Base-by-base conservation (phyloP, 164 flowering plant species). In the Vitis rupestris region DNA sequence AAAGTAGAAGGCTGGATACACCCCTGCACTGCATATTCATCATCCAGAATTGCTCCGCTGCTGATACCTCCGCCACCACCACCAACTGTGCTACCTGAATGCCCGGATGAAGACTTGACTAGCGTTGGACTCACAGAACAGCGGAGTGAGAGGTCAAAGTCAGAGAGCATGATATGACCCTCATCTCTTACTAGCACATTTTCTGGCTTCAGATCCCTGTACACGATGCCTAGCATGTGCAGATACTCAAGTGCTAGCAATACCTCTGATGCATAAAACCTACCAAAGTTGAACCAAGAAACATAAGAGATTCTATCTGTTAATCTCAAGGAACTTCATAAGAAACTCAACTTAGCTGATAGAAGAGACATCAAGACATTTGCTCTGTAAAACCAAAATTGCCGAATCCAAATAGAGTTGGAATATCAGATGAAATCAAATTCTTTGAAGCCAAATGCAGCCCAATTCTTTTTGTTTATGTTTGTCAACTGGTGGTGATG, bases 151-250 rank as follows among this genome's bases (percentile, higher is more conserved):
- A 89, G 79, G 67, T 88, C 92, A 56, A 88, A 88, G 65, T 88
- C 92, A 1, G 92, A 83, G 48, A 88, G 90, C 93, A 89, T 87
- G 59, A 87, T 88, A 64, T 90, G 94, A 13, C 92, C 94, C 56
- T 86, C 87, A 10, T 89, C 93, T 67, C 93, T 73, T 15, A 89
- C 91, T 48, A 89, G 75, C 31, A 89, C 87, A 72, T 89, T 89
- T 67, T 89, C 93, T 14, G 93, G 93, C 80, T 88, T 86, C 65
- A 88, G 72, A 59, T 88, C 92, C 27, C 92, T 78, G 71, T 88
- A 88, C 29, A 88, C 88, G 30, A 88, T 84, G 9, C 89, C 94
- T 23, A 87, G 78, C 94, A 89, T 87, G 70, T 89, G 94, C 8
- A 89, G 83, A 62, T 89, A 89, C 77, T 89, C 94, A 0, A 89